Base-by-base conservation (phyloP, 75 land plant genomes). In the Sequoiadendron giganteum region DNA sequence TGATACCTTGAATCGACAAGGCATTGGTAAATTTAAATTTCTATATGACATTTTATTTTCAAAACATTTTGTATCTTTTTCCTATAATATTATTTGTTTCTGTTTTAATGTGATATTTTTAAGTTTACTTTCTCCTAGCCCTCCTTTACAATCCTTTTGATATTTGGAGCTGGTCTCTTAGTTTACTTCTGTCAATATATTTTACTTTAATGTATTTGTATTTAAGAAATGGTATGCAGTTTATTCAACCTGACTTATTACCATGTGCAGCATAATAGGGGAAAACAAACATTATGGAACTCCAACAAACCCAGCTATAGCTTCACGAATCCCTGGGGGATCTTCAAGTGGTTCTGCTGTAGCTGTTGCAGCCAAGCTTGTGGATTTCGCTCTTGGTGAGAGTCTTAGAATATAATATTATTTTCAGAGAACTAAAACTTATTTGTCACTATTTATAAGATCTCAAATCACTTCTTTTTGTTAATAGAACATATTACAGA, bases 291-390 rank as follows among this genome's bases (percentile, higher is more conserved):
- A 96, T 84, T 96, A 94, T 93, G 97, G 95, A 54, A 96, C 95
- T 16, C 99, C 99, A 25, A 88, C 83, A 19, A 97, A 97, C 85
- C 97, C 98, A 77, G 88, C 89, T 13, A 36, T 86, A 39, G 92
- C 93, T 80, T 88, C 92, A n/a, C 81, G 89, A 68, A 85, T 95
- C 55, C 98, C 98, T 18, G 99, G 99, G 73, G 99, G 99, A 73
- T 96, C 99, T 68, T 95, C 97, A 21, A 94, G 98, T 90, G 98
- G 99, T 15, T 94, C 98, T 82, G 98, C 97, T 85, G 99, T 96
- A 49, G 95, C 97, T 55, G 99, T 97, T 93, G 96, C 98, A 47
- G 94, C 94, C 84, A 88, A 90, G 40, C 88, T 97, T 87, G 96
- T 96, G 38, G 98, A 97, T 58, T 96, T 97, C 91, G 89, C 99